A percentile compares a stretch with the other conserved stretches of the same genome.
Evolutionary conservation across 345 rosid genomes (phyloP).

Genomic region (Iberis pinnata): DNA sequence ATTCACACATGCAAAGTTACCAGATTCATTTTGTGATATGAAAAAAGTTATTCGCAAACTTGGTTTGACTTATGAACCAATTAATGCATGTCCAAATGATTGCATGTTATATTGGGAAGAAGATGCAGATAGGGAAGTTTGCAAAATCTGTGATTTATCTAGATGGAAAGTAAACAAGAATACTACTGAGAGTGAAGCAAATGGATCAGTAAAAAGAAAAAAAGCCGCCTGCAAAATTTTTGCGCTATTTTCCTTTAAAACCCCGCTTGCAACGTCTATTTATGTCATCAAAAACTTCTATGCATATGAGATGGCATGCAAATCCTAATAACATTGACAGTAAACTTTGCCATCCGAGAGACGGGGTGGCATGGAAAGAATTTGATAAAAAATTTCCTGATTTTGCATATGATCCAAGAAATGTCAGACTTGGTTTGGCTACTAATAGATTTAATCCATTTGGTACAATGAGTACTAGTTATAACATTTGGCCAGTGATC

Average conservation of each 20-base stretch:
- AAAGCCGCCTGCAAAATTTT: not conserved
- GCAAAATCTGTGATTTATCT: not conserved
- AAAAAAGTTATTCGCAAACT: not conserved
- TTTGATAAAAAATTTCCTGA: not conserved
- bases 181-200: not conserved
- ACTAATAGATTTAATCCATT: not conserved
- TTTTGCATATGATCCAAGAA: not conserved
- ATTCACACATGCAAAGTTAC: too few relatives aligned
- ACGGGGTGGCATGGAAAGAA: not conserved
- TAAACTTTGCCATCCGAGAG: not conserved
- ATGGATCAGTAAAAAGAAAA: not conserved
- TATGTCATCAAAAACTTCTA: not conserved
- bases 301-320: not conserved
- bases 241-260: not conserved
- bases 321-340: not conserved
- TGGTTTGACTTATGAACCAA: not conserved
- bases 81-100: not conserved
- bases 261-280: not conserved
- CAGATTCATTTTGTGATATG: not conserved
- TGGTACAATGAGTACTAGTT: not conserved
- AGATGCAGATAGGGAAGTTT: not conserved
- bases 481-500: not conserved
- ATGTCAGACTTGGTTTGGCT: not conserved
- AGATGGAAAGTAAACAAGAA: not conserved
- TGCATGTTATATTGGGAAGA: not conserved